Evolutionary conservation across 306 rosid genomes (phyloP).

Genomic region (Cercis canadensis): DNA sequence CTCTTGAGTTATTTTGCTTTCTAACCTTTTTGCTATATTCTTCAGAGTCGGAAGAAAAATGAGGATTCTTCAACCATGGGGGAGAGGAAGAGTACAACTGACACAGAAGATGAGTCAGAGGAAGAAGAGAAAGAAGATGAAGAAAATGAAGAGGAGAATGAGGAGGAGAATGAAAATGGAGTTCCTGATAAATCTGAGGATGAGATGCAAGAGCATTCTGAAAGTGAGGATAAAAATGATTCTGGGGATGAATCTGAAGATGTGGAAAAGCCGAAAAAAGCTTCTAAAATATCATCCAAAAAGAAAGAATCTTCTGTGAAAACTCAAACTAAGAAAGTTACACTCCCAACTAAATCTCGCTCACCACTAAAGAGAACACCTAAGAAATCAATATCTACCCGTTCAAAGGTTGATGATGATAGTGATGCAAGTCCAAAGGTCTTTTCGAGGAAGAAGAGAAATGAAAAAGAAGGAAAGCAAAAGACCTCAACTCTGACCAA

Average conservation of each 20-base stretch:
- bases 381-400: slow-evolving; percentile 60
- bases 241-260: slow-evolving; percentile 81
- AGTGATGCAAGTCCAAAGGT: slow-evolving; percentile 76
- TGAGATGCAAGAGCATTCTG: slow-evolving; percentile 65
- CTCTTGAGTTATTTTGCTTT: slow-evolving; percentile 26
- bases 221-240: slow-evolving; percentile 69
- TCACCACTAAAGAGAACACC: slow-evolving; percentile 51
- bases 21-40: slow-evolving; percentile 33
- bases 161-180: slow-evolving; percentile 75
- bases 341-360: slow-evolving; percentile 54
- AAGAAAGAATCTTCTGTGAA: slow-evolving; percentile 73
- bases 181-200: slow-evolving; percentile 77
- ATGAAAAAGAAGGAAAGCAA: slow-evolving; percentile 54
- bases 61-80: slow-evolving; percentile 58
- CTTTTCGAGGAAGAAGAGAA: slow-evolving; percentile 83
- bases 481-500: slow-evolving; percentile 56
- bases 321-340: slow-evolving; percentile 58
- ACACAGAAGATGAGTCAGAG: slow-evolving; percentile 75
- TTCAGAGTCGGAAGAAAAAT: slow-evolving; percentile 67
- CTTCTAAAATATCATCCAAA: slow-evolving; percentile 53
- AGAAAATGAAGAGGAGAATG: slow-evolving; percentile 66
- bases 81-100: slow-evolving; percentile 60
- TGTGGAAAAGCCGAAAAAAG: slow-evolving; percentile 43
- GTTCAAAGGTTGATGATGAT: slow-evolving; percentile 60
- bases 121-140: slow-evolving; percentile 61